Percentiles rank a stretch among this genome's conserved stretches.
phyloP scores from a whole-genome alignment of 1,284 basidiomycete species.

The Malassezia vespertilionis region DNA sequence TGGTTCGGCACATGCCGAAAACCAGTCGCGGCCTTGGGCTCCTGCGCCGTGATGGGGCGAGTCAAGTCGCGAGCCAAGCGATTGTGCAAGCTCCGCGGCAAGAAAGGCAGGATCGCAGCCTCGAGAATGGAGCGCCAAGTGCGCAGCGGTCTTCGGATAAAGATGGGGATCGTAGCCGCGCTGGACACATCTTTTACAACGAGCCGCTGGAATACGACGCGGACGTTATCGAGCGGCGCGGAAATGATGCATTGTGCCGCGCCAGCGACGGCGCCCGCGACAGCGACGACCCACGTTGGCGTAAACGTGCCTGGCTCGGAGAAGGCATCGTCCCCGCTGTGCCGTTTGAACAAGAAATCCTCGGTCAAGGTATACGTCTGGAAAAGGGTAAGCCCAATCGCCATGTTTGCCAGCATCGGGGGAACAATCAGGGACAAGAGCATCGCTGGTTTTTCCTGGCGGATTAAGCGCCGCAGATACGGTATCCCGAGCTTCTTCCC shows the following conservation, averaged over 20 bases:
- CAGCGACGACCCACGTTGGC: conserved; percentile 32
- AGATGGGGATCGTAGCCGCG: background rate
- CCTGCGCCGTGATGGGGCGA: background rate
- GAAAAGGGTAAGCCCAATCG: conserved; percentile 48
- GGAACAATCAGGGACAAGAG: conserved; percentile 38
- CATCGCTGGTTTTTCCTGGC: conserved; percentile 32
- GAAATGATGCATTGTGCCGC: conserved; percentile 49
- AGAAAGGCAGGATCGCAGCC: conserved; percentile 42
- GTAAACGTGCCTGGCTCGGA: conserved; percentile 20
- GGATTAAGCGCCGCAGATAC: conserved; percentile 44
- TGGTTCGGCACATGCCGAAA: conserved; percentile 12
- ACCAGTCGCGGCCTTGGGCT: background rate
- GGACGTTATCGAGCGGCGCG: conserved; percentile 49
- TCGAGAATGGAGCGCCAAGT: conserved; percentile 39
- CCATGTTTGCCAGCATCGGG: conserved; percentile 45
- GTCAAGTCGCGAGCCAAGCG: conserved; percentile 11
- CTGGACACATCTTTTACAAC: conserved; percentile 13
- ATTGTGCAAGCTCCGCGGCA: conserved; percentile 18
- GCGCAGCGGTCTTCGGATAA: conserved; percentile 13
- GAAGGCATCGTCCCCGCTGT: background rate
- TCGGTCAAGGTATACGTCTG: conserved; percentile 42
- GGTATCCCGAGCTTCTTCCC: conserved; percentile 35
- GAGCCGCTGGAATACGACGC: conserved; percentile 43
- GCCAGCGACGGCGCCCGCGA: conserved; percentile 46
- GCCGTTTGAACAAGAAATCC: conserved; percentile 17